Conservation (phyloP, 2,329 filamentous ascomycete species). For the Hypoxylon sp. region DNA sequence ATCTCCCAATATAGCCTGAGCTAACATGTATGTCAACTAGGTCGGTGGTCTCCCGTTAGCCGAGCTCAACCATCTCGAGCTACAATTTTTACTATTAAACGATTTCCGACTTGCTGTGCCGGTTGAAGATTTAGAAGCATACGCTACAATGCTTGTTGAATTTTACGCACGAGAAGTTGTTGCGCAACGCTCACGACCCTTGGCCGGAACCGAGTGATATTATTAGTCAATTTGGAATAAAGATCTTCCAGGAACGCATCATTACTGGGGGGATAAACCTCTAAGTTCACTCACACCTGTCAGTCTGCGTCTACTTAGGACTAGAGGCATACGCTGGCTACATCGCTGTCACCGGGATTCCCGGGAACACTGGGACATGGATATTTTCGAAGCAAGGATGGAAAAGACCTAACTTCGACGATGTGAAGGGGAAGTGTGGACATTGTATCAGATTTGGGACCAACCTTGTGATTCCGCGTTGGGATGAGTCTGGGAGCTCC, state of each 20-base stretch:
- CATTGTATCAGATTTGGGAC: conserved; percentile 40
- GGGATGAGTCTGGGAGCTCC: conserved; percentile 13
- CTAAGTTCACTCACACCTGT: conserved; percentile 14
- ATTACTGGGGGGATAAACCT: conserved; percentile 4
- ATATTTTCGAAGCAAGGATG: conserved; percentile 36
- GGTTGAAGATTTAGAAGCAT: conserved; percentile 95
- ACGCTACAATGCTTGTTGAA: conserved; percentile 98
- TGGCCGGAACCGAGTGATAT: conserved; percentile 35
- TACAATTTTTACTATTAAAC: conserved; percentile 95
- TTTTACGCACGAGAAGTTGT: conserved; percentile 96
- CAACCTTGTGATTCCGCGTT: conserved; percentile 25
- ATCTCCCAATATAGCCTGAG: not conserved
- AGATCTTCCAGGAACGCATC: conserved; percentile 4
- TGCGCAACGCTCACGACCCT: conserved; percentile 54
- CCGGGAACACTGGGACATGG: conserved; percentile 14
- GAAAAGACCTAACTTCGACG: conserved; percentile 43
- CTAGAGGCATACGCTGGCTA: conserved; percentile 14
- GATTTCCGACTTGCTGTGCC: conserved; percentile 95
- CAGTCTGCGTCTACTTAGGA: conserved; percentile 17
- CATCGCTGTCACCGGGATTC: conserved; percentile 9
- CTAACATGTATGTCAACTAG: conserved; percentile 63
- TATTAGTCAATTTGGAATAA: conserved; percentile 18
- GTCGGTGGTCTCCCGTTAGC: conserved; percentile 92
- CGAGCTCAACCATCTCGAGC: conserved; percentile 94
- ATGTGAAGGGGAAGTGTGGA: conserved; percentile 40